These are phyloP conservation scores for Avena sativa DNA, from an alignment of 176 grass and related monocot species.

Conservation along the genomic window DNA sequence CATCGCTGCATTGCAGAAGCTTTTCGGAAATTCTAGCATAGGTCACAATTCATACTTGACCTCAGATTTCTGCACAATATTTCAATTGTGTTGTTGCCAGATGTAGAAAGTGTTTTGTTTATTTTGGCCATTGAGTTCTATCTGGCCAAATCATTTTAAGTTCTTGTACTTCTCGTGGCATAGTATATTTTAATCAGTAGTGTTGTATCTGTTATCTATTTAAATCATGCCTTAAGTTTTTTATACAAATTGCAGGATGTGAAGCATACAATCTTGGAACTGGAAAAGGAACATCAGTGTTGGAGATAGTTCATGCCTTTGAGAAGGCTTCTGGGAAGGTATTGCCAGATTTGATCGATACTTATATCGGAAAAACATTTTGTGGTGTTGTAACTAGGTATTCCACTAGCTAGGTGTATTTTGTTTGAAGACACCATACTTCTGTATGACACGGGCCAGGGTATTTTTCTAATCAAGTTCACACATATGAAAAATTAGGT, in stretches of 20 bases:
- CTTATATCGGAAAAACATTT: background rate
- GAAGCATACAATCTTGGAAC: conserved; percentile 92
- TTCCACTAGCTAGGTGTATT: conserved; percentile 5
- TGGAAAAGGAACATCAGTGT: conserved; percentile 90
- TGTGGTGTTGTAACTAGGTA: background rate
- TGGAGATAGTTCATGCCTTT: conserved; percentile 94
- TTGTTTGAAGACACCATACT: background rate
- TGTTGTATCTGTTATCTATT: conserved; percentile 23
- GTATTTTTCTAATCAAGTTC: background rate
- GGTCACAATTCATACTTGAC: conserved; percentile 46
- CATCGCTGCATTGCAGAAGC: conserved; percentile 78
- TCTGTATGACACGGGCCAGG: background rate
- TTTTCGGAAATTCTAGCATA: conserved; percentile 70
- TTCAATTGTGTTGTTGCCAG: background rate
- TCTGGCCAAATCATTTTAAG: background rate
- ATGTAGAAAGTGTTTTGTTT: conserved; percentile 2
- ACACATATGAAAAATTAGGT: background rate
- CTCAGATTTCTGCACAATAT: conserved; percentile 44
- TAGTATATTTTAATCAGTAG: background rate
- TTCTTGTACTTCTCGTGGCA: background rate
- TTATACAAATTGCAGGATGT: conserved; percentile 67
- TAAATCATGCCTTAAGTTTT: conserved; percentile 32
- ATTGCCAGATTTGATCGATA: conserved; percentile 19
- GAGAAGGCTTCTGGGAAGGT: conserved; percentile 97
- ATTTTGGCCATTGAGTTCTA: conserved; percentile 10